Conservation (phyloP, 768 basidiomycete species). For the Psilocybe subaeruginosa region DNA sequence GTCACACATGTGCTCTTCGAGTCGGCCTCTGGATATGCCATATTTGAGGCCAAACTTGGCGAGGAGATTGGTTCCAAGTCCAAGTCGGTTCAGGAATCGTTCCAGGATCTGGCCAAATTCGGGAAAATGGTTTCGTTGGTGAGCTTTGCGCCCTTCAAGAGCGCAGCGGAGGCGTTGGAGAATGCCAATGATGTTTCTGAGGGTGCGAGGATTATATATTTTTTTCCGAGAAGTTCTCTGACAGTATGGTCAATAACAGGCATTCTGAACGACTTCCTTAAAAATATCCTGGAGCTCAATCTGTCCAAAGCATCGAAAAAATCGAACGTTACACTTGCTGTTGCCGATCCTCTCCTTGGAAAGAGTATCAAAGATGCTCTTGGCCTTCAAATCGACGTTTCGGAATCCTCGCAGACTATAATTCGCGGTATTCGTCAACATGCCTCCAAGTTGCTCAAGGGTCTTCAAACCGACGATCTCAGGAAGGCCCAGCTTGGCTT, state of each 20-base stretch:
- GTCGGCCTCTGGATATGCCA: slow-evolving; percentile 90
- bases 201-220: slow-evolving; percentile 52
- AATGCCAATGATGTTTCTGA: slow-evolving; percentile 97
- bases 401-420: slow-evolving; percentile 80
- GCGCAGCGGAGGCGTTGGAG: slow-evolving; percentile 90
- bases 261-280: slow-evolving; percentile 81
- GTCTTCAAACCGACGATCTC: slow-evolving; percentile 86
- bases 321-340: slow-evolving; percentile 71
- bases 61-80: slow-evolving; percentile 89
- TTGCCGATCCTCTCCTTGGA: slow-evolving; percentile 76
- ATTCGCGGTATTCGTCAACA: slow-evolving; percentile 93
- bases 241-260: slow-evolving; percentile 46
- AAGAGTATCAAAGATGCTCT: slow-evolving; percentile 76
- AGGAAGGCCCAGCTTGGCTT: slow-evolving; percentile 94
- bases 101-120: slow-evolving; percentile 87
- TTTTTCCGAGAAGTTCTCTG: background rate
- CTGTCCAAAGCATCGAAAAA: slow-evolving; percentile 77
- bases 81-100: slow-evolving; percentile 79
- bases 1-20: slow-evolving; percentile 92
- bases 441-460: slow-evolving; percentile 87
- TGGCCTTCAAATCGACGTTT: slow-evolving; percentile 77
- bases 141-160: slow-evolving; percentile 95
- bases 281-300: slow-evolving; percentile 85
- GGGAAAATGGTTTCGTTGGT: slow-evolving; percentile 88
- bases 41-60: slow-evolving; percentile 84